Percentiles rank a stretch among this genome's conserved stretches.
These are phyloP conservation scores for Babesia gibsoni DNA, from an alignment of 169 alveolate species.

Conservation along the genomic window DNA sequence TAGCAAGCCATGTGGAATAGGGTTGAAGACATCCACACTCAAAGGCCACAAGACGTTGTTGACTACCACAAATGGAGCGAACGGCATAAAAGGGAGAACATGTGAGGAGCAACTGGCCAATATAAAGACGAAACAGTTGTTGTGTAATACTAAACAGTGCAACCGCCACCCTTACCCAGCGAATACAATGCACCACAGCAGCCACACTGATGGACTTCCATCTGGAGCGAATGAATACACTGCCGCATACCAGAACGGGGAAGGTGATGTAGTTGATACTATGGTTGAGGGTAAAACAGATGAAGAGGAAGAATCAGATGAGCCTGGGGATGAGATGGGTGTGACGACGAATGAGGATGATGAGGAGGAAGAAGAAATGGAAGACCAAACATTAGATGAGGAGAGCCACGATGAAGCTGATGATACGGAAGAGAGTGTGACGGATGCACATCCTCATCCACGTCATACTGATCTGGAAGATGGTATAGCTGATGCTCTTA, in stretches of 20 bases:
- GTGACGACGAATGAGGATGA: background rate
- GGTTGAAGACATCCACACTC: constrained; percentile 29
- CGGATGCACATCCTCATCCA: background rate
- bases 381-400: background rate
- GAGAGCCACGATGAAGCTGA: background rate
- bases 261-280: background rate
- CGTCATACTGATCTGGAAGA: background rate
- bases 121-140: background rate
- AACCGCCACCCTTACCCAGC: background rate
- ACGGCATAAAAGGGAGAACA: constrained; percentile 32
- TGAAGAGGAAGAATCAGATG: background rate
- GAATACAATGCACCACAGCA: background rate
- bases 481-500: background rate
- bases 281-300: background rate
- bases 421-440: background rate
- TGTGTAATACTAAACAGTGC: constrained; percentile 51
- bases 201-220: background rate
- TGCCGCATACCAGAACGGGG: background rate
- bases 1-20: constrained; percentile 52
- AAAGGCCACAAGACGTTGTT: constrained; percentile 18
- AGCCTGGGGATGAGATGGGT: background rate
- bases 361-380: background rate
- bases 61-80: constrained; percentile 14
- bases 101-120: constrained; percentile 55
- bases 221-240: background rate